Percentiles rank a stretch among this genome's conserved stretches.
Conservation (phyloP, 2,329 filamentous ascomycete genomes). For the Fusarium illudens region DNA sequence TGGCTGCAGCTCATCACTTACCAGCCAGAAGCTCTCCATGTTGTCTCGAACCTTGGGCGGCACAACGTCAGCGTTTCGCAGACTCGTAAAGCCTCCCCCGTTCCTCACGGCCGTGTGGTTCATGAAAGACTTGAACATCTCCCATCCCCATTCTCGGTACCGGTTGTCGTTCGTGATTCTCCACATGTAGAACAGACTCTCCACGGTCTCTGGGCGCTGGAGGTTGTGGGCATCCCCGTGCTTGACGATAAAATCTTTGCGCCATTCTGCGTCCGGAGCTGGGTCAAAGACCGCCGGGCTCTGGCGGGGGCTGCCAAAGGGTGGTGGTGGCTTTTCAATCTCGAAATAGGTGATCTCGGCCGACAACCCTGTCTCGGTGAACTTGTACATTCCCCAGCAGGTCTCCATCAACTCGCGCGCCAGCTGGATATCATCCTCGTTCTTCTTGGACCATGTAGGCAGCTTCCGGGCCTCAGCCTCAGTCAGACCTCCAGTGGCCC, state of each 20-base stretch:
- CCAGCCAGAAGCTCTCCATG: slow-evolving; percentile 99
- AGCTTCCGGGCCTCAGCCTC: slow-evolving; percentile 78
- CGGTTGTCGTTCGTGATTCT: slow-evolving; percentile 89
- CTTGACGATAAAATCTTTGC: slow-evolving; percentile 81
- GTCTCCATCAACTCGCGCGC: slow-evolving; percentile 94
- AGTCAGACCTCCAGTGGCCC: slow-evolving; percentile 79
- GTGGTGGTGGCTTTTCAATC: slow-evolving; percentile 72
- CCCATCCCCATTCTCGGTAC: slow-evolving; percentile 97
- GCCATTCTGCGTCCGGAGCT: slow-evolving; percentile 70
- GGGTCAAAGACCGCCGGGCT: slow-evolving; percentile 60
- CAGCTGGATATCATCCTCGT: slow-evolving; percentile 87
- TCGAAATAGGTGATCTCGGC: slow-evolving; percentile 95
- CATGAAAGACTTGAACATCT: slow-evolving; percentile 95
- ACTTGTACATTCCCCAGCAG: slow-evolving; percentile 97
- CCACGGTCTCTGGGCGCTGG: slow-evolving; percentile 95
- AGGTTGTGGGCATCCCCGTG: slow-evolving; percentile 89
- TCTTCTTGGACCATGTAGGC: slow-evolving; percentile 76
- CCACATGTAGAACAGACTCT: slow-evolving; percentile 98
- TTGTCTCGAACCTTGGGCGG: slow-evolving; percentile 81
- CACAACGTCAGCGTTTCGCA: slow-evolving; percentile 76
- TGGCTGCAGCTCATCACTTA: slow-evolving; percentile 53
- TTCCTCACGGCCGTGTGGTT: slow-evolving; percentile 83
- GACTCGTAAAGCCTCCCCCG: slow-evolving; percentile 81
- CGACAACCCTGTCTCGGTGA: slow-evolving; percentile 88
- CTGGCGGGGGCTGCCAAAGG: slow-evolving; percentile 60